A percentile compares a stretch with the other conserved stretches of the same genome.
These are phyloP conservation scores for Eucalyptus albens DNA, from an alignment of 345 rosid species.

Conservation along the genomic window DNA sequence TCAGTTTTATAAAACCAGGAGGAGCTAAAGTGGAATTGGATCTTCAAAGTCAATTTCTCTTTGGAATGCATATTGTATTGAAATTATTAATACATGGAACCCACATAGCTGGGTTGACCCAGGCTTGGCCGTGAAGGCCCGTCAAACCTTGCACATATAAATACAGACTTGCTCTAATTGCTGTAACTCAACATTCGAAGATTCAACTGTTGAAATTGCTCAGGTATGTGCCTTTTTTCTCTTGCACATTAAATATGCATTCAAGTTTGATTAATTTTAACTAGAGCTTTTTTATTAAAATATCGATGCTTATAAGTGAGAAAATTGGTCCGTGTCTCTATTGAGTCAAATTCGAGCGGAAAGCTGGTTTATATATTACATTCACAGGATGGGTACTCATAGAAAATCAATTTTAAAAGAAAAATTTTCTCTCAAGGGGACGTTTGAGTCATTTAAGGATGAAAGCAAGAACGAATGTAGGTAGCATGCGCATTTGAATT, in stretches of 20 bases:
- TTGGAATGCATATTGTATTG: too few species aligned
- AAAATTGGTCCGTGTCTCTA: too few species aligned
- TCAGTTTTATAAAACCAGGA: too few species aligned
- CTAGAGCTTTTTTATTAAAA: not conserved
- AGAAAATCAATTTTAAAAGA: too few species aligned
- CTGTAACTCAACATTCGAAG: not conserved
- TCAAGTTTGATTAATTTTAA: not conserved
- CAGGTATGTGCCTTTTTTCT: not conserved
- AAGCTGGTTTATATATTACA: too few species aligned
- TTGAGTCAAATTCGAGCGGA: too few species aligned
- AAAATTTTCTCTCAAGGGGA: too few species aligned
- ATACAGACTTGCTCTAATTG: not conserved
- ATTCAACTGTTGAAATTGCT: not conserved
- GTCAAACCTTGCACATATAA: not conserved
- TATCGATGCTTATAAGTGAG: not conserved
- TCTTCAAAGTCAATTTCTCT: too few species aligned
- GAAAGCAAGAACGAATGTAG: not conserved
- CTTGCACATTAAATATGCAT: not conserved
- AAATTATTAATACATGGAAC: not conserved
- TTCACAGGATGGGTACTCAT: too few species aligned
- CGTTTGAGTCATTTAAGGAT: not conserved
- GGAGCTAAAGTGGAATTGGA: too few species aligned
- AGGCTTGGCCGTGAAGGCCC: not conserved
- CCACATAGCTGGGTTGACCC: not conserved
- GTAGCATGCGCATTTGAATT: not conserved